Conservation (phyloP, 345 rosid genomes). For the Eucalyptus lansdowneana region DNA sequence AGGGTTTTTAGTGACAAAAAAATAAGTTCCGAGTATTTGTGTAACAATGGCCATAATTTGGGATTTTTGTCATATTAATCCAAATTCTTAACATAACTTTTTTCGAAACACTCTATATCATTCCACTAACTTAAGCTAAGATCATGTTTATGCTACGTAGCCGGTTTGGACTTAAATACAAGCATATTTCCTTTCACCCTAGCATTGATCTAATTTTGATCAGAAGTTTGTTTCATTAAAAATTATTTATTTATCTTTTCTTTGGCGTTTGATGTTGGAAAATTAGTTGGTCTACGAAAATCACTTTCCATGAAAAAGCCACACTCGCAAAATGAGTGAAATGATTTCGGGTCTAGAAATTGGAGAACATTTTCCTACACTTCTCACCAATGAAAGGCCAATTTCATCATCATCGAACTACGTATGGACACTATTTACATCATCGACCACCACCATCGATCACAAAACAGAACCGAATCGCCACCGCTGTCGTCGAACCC, state of each 20-base stretch:
- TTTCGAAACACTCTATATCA: background rate
- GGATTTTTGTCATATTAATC: no score
- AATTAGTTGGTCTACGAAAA: no score
- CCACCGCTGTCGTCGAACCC: background rate
- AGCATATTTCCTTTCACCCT: background rate
- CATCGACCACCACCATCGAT: background rate
- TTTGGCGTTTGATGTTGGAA: no score
- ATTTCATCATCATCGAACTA: background rate
- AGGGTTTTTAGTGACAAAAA: no score
- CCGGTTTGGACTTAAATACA: background rate
- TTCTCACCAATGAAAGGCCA: background rate
- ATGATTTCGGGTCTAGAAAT: background rate
- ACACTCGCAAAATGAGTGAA: background rate
- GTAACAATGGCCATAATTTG: no score
- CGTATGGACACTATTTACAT: background rate
- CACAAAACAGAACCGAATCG: background rate
- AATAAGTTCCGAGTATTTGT: no score
- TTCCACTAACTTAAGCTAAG: background rate
- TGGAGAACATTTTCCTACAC: background rate
- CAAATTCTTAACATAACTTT: background rate
- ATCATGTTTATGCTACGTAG: background rate
- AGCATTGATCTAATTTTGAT: background rate
- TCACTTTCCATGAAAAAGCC: no score
- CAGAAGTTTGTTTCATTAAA: background rate
- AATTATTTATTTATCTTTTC: no score